phyloP scores from a whole-genome alignment of 2,329 filamentous ascomycete genomes.

The Alternaria hordeiaustralica region DNA sequence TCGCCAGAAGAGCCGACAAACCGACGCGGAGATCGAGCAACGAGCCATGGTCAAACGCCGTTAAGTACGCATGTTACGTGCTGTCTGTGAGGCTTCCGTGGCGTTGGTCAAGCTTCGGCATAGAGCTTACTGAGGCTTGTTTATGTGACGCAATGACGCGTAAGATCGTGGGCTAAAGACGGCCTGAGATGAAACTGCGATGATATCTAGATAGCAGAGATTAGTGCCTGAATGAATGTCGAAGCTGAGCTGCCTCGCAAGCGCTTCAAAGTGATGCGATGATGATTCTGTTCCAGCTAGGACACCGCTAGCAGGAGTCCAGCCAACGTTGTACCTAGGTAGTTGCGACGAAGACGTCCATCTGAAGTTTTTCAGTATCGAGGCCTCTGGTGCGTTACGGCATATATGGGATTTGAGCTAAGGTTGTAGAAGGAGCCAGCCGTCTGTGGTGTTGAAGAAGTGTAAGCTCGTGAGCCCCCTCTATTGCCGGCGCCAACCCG shows the following conservation, averaged over 20 bases:
- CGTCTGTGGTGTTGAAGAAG: neutral
- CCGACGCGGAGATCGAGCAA: neutral
- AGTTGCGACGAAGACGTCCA: neutral
- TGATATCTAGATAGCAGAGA: neutral
- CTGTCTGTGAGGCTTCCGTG: neutral
- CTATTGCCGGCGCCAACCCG: neutral
- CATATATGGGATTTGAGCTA: neutral
- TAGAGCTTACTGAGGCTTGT: slow-evolving; percentile 3
- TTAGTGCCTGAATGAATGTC: neutral
- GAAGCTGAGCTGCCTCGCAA: neutral
- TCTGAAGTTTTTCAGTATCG: neutral
- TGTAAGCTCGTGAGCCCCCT: neutral
- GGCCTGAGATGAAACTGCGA: neutral
- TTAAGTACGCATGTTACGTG: neutral
- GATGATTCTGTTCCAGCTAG: neutral
- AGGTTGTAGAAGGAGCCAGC: neutral
- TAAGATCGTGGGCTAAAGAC: neutral
- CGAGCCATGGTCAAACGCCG: neutral
- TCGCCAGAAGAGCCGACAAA: neutral
- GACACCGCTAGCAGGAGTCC: neutral
- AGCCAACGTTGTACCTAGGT: neutral
- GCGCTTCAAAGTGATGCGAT: neutral
- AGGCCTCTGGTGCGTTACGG: neutral
- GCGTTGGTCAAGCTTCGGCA: slow-evolving; percentile 4
- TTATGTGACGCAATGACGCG: neutral